Percentiles rank a stretch among this genome's conserved stretches.
phyloP scores from a whole-genome alignment of 495 filamentous ascomycete genomes.

The Aspergillus biplanus region DNA sequence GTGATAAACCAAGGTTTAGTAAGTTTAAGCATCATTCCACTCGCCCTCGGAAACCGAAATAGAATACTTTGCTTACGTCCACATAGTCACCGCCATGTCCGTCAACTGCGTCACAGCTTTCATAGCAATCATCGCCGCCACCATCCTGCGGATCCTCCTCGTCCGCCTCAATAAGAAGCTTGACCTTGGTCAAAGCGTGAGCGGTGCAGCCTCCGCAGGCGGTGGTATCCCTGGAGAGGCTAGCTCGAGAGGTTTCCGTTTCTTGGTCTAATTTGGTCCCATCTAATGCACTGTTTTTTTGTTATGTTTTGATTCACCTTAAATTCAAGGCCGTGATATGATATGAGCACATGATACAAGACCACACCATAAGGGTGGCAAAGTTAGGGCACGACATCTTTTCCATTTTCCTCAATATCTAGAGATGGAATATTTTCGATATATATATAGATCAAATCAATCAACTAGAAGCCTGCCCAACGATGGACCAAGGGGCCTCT shows the following conservation, averaged over 20 bases:
- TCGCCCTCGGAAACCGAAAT: not conserved
- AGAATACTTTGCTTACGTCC: not conserved
- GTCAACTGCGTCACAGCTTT: slow-evolving; percentile 73
- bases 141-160: slow-evolving; percentile 65
- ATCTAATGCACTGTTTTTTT: not conserved
- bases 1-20: slow-evolving; percentile 44
- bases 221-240: slow-evolving; percentile 58
- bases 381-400: not conserved
- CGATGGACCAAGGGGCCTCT: too few species aligned
- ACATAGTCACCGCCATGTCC: slow-evolving; percentile 65
- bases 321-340: not conserved
- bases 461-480: too few species aligned
- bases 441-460: not conserved
- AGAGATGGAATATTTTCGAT: not conserved
- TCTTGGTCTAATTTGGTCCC: slow-evolving; percentile 38
- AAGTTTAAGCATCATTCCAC: slow-evolving; percentile 21
- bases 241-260: slow-evolving; percentile 64
- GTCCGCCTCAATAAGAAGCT: slow-evolving; percentile 73
- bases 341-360: not conserved
- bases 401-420: not conserved
- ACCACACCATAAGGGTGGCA: not conserved
- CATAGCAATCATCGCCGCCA: slow-evolving; percentile 68
- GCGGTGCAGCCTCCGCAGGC: slow-evolving; percentile 46
- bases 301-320: too few species aligned
- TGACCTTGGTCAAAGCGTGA: slow-evolving; percentile 54